These are phyloP conservation scores for Colletotrichum eleusines DNA, from an alignment of 2,329 filamentous ascomycete species.

Conservation along the genomic window DNA sequence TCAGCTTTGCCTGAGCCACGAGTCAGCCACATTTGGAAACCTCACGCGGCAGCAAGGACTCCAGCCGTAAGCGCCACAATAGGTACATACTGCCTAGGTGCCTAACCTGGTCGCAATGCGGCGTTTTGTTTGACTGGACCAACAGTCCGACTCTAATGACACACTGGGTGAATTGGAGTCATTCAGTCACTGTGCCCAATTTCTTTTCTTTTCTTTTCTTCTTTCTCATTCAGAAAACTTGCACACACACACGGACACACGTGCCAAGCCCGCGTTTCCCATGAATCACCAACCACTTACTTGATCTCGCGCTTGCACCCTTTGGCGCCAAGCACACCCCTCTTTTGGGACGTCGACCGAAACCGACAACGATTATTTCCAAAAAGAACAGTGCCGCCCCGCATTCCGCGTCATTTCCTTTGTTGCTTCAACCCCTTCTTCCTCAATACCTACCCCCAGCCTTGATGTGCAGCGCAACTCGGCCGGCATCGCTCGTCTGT, in stretches of 20 bases:
- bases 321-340: not conserved
- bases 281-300: slow-evolving; percentile 32
- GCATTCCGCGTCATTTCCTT: slow-evolving; percentile 19
- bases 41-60: too few relatives aligned
- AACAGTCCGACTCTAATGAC: not conserved
- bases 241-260: slow-evolving; percentile 10
- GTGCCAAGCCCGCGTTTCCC: not conserved
- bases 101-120: too few relatives aligned
- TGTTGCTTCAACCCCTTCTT: not conserved
- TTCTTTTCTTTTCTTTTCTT: not conserved
- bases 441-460: not conserved
- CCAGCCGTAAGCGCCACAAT: slow-evolving; percentile 3
- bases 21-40: slow-evolving; percentile 19
- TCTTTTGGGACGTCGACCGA: slow-evolving; percentile 8
- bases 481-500: not conserved
- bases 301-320: slow-evolving; percentile 12
- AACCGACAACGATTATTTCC: slow-evolving; percentile 4
- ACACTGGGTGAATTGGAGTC: too few relatives aligned
- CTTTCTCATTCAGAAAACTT: not conserved
- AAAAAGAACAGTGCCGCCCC: slow-evolving; percentile 8
- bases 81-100: too few relatives aligned
- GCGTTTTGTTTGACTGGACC: slow-evolving; percentile 20
- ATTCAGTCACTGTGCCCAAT: not conserved
- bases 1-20: not conserved
- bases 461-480: not conserved